Evolutionary conservation across 768 basidiomycete species (phyloP).

Genomic region (Mycena sanguinolenta): DNA sequence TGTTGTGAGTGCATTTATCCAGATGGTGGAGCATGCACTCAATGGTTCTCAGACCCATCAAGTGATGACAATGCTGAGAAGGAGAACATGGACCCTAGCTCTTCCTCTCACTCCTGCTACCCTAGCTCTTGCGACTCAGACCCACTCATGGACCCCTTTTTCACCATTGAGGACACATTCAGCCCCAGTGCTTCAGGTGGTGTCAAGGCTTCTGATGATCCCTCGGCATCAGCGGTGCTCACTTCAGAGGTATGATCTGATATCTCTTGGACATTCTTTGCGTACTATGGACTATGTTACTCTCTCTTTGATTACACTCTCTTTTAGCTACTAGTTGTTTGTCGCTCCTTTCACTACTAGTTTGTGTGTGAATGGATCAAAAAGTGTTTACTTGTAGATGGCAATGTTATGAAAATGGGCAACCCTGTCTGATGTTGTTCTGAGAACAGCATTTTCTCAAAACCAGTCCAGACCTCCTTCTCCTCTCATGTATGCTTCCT

Average conservation of each 20-base stretch:
- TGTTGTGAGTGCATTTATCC: background rate
- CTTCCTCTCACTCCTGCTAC: background rate
- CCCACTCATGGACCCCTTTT: no score
- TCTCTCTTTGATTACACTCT: no score
- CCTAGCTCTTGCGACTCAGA: background rate
- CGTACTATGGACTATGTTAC: no score
- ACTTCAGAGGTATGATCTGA: background rate
- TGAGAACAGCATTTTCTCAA: conserved; percentile 54
- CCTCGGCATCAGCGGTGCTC: background rate
- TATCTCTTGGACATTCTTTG: no score
- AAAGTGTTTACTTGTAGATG: conserved; percentile 34
- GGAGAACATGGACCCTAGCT: conserved; percentile 4
- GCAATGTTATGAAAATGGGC: conserved; percentile 47
- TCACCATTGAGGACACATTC: no score
- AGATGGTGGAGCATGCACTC: background rate
- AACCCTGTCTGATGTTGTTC: conserved; percentile 51
- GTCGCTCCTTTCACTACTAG: background rate
- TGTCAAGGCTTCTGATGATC: no score
- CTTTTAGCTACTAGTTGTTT: background rate
- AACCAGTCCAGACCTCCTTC: conserved; percentile 50
- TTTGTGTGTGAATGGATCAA: background rate
- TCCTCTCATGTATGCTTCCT: conserved; percentile 47
- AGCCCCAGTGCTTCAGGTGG: no score
- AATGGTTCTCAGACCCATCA: conserved; percentile 2
- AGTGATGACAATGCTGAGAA: background rate